Evolutionary conservation across 495 filamentous ascomycete genomes (phyloP), one percentile per base, ranked within the genome.

Genomic region (Annulohypoxylon nitens): DNA sequence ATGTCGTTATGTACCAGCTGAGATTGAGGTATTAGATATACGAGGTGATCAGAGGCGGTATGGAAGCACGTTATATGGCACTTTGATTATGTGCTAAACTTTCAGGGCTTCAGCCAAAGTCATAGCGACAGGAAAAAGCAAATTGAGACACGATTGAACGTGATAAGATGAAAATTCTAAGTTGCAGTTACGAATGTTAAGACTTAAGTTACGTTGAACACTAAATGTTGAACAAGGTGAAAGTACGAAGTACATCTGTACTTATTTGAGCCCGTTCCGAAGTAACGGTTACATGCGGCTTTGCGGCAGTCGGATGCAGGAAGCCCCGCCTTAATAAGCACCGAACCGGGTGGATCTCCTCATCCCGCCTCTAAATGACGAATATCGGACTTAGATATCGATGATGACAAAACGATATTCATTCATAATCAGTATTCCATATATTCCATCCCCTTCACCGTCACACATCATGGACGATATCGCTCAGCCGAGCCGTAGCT

Each of bases 361-460:
- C 73, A 75, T 75, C 14, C 73, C 69, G 69, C 61, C 55, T 18
- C 50, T 30, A 62, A 75, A 75, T 75, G 73, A 71, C 69, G 69
- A 72, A 67, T 45, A 50, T 75, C 72, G 72, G 71, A 43, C 39
- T 23, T 55, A 8, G 53, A 58, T n/a, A 69, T 66, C 12, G n/a
- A 54, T 68, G 69, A 75, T 74, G 67, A 74, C 71, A 74, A 75
- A 75, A 55, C 60, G 55, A 55, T 16, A 26, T 10, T 47, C 48
- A 60, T 57, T 34, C 58, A 59, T 69, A 63, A 37, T 59, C 37
- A 34, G 34, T 30, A 3, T 33, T 45, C 20, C 20, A 23, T 23
- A 23, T 23, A 23, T 23, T 23, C 57, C 12, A 34, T 58, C 16
- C 53, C 23, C 12, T 58, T 57, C 51, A 60, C 57, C 50, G 54